Evolutionary conservation across 371 early-diverging fungal genomes (phyloP).

Genomic region (Apophysomyces sp.): DNA sequence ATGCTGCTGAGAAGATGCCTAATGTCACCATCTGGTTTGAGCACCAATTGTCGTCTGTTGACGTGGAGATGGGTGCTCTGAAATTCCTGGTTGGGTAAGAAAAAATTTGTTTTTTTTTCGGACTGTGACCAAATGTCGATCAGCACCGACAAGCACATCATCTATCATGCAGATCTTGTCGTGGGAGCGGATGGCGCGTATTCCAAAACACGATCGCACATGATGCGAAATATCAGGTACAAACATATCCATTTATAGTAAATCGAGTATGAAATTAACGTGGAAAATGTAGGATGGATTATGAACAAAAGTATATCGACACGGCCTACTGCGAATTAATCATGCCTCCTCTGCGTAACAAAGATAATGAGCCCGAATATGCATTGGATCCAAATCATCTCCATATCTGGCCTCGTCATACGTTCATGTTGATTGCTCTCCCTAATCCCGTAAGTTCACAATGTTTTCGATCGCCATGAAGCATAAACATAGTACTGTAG

Average conservation of each 20-base stretch:
- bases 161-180: conserved; percentile 71
- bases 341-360: conserved; percentile 61
- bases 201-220: conserved; percentile 74
- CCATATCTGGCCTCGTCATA: conserved; percentile 97
- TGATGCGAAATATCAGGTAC: conserved; percentile 73
- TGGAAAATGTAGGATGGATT: conserved; percentile 67
- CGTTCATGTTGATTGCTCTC: conserved; percentile 95
- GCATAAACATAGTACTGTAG: conserved; percentile 23
- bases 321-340: conserved; percentile 90
- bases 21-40: conserved; percentile 74
- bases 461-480: not conserved
- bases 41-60: conserved; percentile 54
- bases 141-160: conserved; percentile 2
- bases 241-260: not conserved
- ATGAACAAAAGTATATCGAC: conserved; percentile 85
- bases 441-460: conserved; percentile 78
- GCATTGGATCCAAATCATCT: conserved; percentile 88
- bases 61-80: conserved; percentile 59
- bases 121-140: conserved; percentile 18
- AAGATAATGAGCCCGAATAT: conserved; percentile 61
- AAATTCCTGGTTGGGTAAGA: conserved; percentile 34
- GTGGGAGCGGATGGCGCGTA: conserved; percentile 97
- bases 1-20: conserved; percentile 59
- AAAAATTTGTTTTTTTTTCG: not conserved
- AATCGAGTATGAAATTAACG: not conserved